Base-by-base conservation (phyloP, 1,139 yeast species). In the Sugiyamaella pinicola region DNA sequence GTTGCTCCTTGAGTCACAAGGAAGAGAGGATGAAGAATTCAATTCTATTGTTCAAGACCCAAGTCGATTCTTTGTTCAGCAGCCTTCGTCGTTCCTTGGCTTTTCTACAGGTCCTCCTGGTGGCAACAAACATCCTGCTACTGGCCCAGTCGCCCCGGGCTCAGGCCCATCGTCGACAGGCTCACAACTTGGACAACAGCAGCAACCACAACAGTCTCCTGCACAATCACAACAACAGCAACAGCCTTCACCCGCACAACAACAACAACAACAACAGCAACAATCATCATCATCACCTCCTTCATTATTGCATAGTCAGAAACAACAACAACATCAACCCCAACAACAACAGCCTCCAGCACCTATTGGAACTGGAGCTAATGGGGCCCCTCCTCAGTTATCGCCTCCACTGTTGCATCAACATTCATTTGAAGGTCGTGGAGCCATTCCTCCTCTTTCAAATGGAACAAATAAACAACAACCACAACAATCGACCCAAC, bases 21-120 rank as follows among this genome's bases (percentile, higher is more conserved):
- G 66, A 34, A 57, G 64, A 17, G 71, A 68, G 38, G 69, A 66
- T 22, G 70, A 67, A 40, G 70, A 67, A 52, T 57, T 58, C 46
- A 65, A 62, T 40, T 65, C 63, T 34, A 57, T 67, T 44, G 70
- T 67, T 21, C 65, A 65, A 43, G 69, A 64, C 46, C 67, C 70
- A 4, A 61, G 63, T 12, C 61, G 66, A 22, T 58, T 56, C 40
- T 60, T 58, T 53, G 53, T 57, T 4, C 46, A 51, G 31, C 56
- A 55, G 19, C 47, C 59, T 6, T 44, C 57, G 69, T 85, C 91
- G 54, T 81, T 83, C 53, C 34, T 49, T 6, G 52, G 51, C 18
- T 21, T 40, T 26, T 35, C 51, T 24, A 46, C 49, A 37, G 57
- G 51, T 21, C 48, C 44, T 10, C 52, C 53, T 45, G 52, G 54